A percentile compares a stretch with the other conserved stretches of the same genome.
Conservation (phyloP, 2,329 filamentous ascomycete species). For the Cadophora luteo-olivacea region DNA sequence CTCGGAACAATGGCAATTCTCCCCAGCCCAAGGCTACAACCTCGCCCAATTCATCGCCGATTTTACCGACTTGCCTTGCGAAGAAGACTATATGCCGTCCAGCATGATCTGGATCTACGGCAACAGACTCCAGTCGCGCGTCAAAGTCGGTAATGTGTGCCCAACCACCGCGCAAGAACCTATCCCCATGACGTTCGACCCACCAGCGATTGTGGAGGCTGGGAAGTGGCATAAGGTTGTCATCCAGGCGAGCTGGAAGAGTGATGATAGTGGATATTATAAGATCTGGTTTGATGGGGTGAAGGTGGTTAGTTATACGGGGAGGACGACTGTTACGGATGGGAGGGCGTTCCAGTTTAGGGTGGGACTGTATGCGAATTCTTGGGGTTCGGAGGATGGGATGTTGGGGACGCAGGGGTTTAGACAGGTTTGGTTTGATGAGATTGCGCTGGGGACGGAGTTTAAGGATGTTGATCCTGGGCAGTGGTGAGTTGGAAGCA, state of each 20-base stretch:
- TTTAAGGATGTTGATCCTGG: constrained; percentile 49
- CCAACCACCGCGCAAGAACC: constrained; percentile 41
- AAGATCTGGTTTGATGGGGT: constrained; percentile 55
- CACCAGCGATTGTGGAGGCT: constrained; percentile 49
- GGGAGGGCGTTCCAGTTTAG: constrained; percentile 52
- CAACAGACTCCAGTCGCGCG: constrained; percentile 51
- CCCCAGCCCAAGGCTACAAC: constrained; percentile 52
- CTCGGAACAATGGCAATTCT: constrained; percentile 53
- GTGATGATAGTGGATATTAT: constrained; percentile 51
- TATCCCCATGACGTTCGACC: constrained; percentile 38
- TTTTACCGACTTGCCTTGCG: constrained; percentile 51
- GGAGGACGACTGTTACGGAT: constrained; percentile 54
- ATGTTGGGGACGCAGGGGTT: constrained; percentile 50
- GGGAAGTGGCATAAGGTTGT: constrained; percentile 55
- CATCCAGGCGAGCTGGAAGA: constrained; percentile 54
- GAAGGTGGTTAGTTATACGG: constrained; percentile 50
- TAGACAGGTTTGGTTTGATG: constrained; percentile 57
- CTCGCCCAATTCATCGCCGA: constrained; percentile 59
- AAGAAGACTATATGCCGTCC: constrained; percentile 54
- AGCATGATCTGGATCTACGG: constrained; percentile 56
- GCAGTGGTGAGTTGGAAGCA: constrained; percentile 31
- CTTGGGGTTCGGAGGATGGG: constrained; percentile 53
- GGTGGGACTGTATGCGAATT: constrained; percentile 57
- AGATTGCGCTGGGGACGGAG: constrained; percentile 52
- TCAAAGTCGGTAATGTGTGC: constrained; percentile 51